Conservation (phyloP, 106 monocot species). For the Triglochin maritima region DNA sequence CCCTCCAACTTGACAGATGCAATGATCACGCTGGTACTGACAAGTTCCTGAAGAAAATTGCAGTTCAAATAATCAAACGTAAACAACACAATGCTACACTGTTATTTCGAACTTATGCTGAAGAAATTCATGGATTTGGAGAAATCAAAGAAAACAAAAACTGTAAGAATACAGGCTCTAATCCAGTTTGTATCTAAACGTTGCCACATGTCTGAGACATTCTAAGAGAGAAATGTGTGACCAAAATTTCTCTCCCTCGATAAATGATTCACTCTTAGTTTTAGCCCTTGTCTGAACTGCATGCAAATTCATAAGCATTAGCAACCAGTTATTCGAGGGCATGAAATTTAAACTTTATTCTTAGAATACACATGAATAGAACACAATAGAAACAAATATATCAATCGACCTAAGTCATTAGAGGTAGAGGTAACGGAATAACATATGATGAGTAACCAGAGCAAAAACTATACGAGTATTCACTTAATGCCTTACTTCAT, state of each 20-base stretch:
- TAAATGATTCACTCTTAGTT: neutral
- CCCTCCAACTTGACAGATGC: constrained; percentile 3
- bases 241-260: neutral
- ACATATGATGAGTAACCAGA: neutral
- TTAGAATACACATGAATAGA: neutral
- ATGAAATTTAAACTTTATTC: neutral
- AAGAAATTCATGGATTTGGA: neutral
- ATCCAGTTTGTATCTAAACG: neutral
- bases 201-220: neutral
- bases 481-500: neutral
- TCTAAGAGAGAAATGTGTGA: neutral
- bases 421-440: too few species aligned
- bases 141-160: neutral
- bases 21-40: neutral
- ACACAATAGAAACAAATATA: neutral
- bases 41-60: neutral
- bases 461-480: neutral
- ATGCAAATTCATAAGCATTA: neutral
- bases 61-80: neutral
- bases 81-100: neutral
- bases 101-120: neutral
- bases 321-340: constrained; percentile 7
- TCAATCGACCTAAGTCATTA: too few species aligned
- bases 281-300: constrained; percentile 10
- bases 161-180: neutral